Conservation (phyloP, 202 grass and related monocot species). For the Thinopyrum obtusiflorum region DNA sequence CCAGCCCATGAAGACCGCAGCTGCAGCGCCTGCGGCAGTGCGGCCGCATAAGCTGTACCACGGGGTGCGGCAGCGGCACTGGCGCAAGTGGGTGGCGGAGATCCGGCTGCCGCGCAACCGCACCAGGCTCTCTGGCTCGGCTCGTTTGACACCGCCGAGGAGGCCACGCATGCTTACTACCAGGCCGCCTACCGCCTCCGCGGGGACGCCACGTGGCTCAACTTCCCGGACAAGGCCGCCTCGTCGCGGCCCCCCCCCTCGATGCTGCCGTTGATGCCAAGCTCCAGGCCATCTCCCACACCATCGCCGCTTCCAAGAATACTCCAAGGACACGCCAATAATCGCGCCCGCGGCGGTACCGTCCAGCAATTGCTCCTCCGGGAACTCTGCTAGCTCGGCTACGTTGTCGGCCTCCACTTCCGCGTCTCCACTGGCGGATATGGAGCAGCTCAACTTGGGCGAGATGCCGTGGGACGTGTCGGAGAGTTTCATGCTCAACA, state of each 20-base stretch:
- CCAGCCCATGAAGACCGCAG: conserved; percentile 32
- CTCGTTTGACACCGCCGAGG: too few species aligned
- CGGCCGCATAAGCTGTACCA: conserved; percentile 68
- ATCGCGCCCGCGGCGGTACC: conserved; percentile 15
- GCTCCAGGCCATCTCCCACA: conserved; percentile 54
- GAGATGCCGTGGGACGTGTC: conserved; percentile 62
- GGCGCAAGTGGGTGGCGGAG: conserved; percentile 99
- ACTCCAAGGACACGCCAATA: conserved; percentile 7
- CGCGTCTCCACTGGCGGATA: too few species aligned
- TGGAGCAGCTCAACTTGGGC: conserved; percentile 46
- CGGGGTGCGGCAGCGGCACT: conserved; percentile 93
- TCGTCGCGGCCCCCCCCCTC: conserved; percentile 32
- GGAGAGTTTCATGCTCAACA: conserved; percentile 43
- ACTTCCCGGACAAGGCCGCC: conserved; percentile 38
- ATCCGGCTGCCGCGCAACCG: conserved; percentile 56
- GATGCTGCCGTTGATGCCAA: conserved; percentile 48
- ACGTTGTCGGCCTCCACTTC: neutral
- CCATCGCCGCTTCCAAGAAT: conserved; percentile 34
- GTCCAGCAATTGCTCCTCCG: too few species aligned
- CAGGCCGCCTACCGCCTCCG: conserved; percentile 47
- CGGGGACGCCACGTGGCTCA: conserved; percentile 42
- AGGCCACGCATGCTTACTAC: too few species aligned
- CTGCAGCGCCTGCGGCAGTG: neutral
- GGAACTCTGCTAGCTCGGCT: conserved; percentile 8
- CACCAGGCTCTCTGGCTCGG: conserved; percentile 30